Evolutionary conservation across 805 yeast genomes (phyloP).

Genomic region (Wickerhamomyces kurtzmanii): DNA sequence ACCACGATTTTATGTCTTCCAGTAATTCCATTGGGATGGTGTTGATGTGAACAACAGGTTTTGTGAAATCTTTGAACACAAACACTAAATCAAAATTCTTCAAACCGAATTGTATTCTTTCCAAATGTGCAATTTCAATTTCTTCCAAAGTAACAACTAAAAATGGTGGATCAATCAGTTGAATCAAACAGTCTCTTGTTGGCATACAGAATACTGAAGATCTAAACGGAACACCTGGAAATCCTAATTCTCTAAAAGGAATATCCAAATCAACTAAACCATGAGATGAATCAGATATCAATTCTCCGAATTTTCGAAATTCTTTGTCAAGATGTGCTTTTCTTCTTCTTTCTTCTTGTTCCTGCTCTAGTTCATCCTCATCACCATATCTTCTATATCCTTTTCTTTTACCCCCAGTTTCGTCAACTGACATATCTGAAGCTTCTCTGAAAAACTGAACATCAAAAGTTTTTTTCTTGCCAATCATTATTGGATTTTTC

Average conservation of each 20-base stretch:
- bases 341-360: conserved; percentile 94
- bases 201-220: conserved; percentile 94
- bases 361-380: conserved; percentile 97
- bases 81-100: conserved; percentile 96
- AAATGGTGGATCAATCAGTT: conserved; percentile 91
- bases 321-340: conserved; percentile 87
- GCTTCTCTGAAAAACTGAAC: conserved; percentile 97
- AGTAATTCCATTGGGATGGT: conserved; percentile 89
- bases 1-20: conserved; percentile 93
- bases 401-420: conserved; percentile 87
- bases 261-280: conserved; percentile 83
- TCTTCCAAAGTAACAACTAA: conserved; percentile 85
- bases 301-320: conserved; percentile 81
- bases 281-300: conserved; percentile 79
- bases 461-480: conserved; percentile 90
- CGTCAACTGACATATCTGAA: conserved; percentile 91
- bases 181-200: conserved; percentile 92
- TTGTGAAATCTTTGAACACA: conserved; percentile 82
- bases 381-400: conserved; percentile 86
- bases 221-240: conserved; percentile 94
- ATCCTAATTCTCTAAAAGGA: conserved; percentile 93
- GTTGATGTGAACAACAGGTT: conserved; percentile 85
- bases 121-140: conserved; percentile 89
- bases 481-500: conserved; percentile 88
- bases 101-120: conserved; percentile 94